Conservation (phyloP, 2,329 filamentous ascomycete genomes). For the Ascosphaera apis region DNA sequence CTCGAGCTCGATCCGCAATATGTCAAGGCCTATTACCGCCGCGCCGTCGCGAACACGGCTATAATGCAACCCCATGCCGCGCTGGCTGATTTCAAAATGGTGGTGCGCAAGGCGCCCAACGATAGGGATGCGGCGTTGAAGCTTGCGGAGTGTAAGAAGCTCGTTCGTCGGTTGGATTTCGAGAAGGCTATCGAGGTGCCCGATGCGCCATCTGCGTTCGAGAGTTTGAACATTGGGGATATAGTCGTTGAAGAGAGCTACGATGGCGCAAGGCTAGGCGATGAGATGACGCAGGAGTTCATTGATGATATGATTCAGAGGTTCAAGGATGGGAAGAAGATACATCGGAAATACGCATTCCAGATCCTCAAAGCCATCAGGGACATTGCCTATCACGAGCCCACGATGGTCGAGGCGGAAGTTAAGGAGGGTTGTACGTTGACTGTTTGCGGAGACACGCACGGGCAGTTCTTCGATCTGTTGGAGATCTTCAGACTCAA, state of each 20-base stretch:
- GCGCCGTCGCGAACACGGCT: constrained; percentile 75
- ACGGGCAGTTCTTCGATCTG: constrained; percentile 94
- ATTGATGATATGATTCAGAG: constrained; percentile 92
- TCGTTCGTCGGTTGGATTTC: constrained; percentile 79
- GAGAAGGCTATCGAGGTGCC: constrained; percentile 84
- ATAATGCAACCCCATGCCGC: constrained; percentile 78
- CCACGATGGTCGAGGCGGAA: constrained; percentile 89
- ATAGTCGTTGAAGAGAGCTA: constrained; percentile 68
- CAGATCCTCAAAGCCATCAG: constrained; percentile 82
- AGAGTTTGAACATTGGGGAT: constrained; percentile 66
- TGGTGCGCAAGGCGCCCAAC: constrained; percentile 61
- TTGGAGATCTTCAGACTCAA: constrained; percentile 90
- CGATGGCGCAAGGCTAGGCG: constrained; percentile 55
- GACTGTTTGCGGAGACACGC: constrained; percentile 93
- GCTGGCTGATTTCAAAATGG: constrained; percentile 75
- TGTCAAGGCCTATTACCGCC: constrained; percentile 87
- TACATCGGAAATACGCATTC: constrained; percentile 92
- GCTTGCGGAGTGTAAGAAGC: constrained; percentile 79
- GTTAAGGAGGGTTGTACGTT: constrained; percentile 55
- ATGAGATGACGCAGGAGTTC: constrained; percentile 84
- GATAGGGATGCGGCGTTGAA: constrained; percentile 86
- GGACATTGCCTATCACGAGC: constrained; percentile 73
- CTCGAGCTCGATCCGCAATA: constrained; percentile 73
- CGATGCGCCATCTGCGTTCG: constrained; percentile 77
- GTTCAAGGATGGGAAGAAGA: constrained; percentile 88